Evolutionary conservation across 2,329 filamentous ascomycete species (phyloP), one percentile per base, ranked within the genome.

Genomic region (Penicillium occitanis): DNA sequence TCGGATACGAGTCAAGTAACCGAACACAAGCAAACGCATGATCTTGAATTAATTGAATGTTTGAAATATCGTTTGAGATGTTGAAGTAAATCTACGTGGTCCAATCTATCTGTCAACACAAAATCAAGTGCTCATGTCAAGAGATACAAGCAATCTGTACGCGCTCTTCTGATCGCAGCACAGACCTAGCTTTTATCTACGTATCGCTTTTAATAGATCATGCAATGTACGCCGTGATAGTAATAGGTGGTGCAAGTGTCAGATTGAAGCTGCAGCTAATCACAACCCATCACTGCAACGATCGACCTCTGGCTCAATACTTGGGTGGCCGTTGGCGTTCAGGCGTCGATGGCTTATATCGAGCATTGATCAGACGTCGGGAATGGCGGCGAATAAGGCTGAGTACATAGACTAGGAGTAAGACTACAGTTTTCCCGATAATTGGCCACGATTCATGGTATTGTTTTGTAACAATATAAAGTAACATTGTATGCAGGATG

Each of bases 201-300:
- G 14, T 10, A 30, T 51, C 25, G 48, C 28, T 55, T 6, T 22
- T 6, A 14, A 37, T 57, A 37, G 53, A 37, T 37, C 33, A 57
- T 37, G 10, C 33, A 57, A 40, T 22, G 30, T 40, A 33, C 28
- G 14, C 6, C 50, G 50, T 53, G 50, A 53, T 53, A n/a, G 50
- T 51, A 17, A 17, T 28, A 28, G 48, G 22, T 51, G 13, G 13
- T 51, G 50, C 50, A 51, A 55, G 51, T 55, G 50, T 55, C 51
- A 55, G 51, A 55, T 55, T 55, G 37, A 22, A 35, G 51, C 51
- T 55, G 51, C 51, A 35, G 51, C 30, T 55, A 55, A 55, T 55
- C 51, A 55, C 51, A 55, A 35, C 30, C 48, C 51, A 7, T 44
- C 22, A 60, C 57, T 60, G 57, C 57, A 60, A 37, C 57, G 57